These are phyloP conservation scores for Chaetomium globosum DNA, from an alignment of 2,329 filamentous ascomycete genomes.

Conservation along the genomic window DNA sequence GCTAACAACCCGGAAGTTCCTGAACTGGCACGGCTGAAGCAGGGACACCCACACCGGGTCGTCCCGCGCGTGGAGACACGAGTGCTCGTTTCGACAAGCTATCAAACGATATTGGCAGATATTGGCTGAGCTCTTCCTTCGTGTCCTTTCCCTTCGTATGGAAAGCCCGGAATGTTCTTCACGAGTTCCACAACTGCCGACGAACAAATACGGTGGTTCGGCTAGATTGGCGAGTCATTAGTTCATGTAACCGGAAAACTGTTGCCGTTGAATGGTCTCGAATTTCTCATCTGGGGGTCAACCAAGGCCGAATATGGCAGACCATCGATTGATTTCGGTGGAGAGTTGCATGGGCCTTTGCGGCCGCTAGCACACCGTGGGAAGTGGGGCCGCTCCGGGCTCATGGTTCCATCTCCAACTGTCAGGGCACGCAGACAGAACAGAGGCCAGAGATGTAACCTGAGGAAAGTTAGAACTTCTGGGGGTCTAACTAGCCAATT, in stretches of 20 bases:
- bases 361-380: background rate
- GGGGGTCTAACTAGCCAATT: background rate
- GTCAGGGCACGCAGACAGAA: background rate
- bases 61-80: conserved; percentile 24
- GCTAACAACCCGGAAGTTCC: background rate
- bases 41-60: conserved; percentile 14
- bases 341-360: background rate
- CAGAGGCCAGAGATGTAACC: background rate
- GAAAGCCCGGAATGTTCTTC: conserved; percentile 6
- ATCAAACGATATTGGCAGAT: background rate
- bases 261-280: background rate
- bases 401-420: background rate
- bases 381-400: conserved; percentile 10
- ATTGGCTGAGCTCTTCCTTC: background rate
- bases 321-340: conserved; percentile 21
- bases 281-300: background rate
- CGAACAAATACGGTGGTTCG: background rate
- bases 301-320: conserved; percentile 1
- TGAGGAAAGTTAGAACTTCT: background rate
- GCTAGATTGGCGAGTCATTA: conserved; percentile 17
- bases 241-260: background rate
- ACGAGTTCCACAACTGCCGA: conserved; percentile 2
- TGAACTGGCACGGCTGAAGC: background rate
- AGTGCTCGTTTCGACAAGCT: conserved; percentile 4
- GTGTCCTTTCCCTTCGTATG: background rate